Conservation (phyloP, 768 basidiomycete genomes). For the Mycena metata region DNA sequence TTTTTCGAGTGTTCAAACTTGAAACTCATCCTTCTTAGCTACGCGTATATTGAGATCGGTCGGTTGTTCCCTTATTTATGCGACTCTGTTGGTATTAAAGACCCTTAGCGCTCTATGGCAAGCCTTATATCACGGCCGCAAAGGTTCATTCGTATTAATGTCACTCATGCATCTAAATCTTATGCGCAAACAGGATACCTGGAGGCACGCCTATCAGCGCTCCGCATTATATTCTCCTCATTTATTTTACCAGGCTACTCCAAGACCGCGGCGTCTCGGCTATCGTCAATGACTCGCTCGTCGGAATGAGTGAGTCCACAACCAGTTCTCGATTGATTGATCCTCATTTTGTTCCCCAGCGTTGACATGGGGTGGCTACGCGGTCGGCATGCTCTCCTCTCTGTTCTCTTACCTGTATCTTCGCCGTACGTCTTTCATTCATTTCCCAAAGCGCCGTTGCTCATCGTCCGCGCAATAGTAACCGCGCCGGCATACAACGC, state of each 20-base stretch:
- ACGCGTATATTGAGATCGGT: constrained; percentile 89
- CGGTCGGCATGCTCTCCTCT: constrained; percentile 78
- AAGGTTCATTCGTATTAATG: constrained; percentile 48
- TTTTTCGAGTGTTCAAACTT: not conserved
- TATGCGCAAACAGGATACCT: constrained; percentile 65
- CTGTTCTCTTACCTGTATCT: constrained; percentile 86
- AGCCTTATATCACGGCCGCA: constrained; percentile 83
- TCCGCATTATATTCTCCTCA: constrained; percentile 56
- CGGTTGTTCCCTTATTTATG: constrained; percentile 6
- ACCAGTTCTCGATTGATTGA: not conserved
- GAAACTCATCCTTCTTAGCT: constrained; percentile 54
- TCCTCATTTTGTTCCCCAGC: constrained; percentile 53
- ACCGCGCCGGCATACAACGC: constrained; percentile 82
- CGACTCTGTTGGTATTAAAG: not conserved
- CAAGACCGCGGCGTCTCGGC: constrained; percentile 72
- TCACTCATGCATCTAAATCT: too few relatives aligned
- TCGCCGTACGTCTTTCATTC: constrained; percentile 61
- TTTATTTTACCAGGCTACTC: constrained; percentile 24
- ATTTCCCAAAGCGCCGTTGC: constrained; percentile 3
- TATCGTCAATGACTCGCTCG: constrained; percentile 85
- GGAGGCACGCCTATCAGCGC: constrained; percentile 78
- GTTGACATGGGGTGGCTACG: constrained; percentile 85
- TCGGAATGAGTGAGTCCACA: constrained; percentile 75
- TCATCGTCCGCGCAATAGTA: constrained; percentile 53
- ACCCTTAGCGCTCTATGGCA: constrained; percentile 80